These are phyloP conservation scores for Przewalskia tangutica DNA, from an alignment of 257 asterid genomes.

Conservation along the genomic window DNA sequence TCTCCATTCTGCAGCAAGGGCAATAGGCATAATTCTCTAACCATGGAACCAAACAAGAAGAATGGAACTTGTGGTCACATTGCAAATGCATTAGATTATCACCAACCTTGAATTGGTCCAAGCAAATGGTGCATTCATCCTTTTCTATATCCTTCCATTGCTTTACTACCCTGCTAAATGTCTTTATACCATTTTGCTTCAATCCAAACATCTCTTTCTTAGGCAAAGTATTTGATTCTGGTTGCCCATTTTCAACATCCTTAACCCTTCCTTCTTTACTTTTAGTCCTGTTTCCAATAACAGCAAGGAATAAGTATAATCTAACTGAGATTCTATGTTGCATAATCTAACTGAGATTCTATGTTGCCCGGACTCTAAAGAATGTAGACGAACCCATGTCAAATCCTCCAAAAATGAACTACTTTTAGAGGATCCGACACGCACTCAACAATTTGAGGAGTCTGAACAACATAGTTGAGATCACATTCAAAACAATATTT, in stretches of 20 bases:
- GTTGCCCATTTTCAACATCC: not conserved
- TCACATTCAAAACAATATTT: not conserved
- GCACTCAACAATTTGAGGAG: not conserved
- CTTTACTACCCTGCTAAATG: not conserved
- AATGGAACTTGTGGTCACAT: conserved; percentile 12
- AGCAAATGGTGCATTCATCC: conserved; percentile 9
- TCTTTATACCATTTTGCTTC: conserved; percentile 5
- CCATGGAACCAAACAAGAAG: conserved; percentile 17
- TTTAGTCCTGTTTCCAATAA: not conserved
- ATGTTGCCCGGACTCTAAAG: not conserved
- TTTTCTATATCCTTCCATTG: not conserved
- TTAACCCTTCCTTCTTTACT: not conserved
- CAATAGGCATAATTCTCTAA: conserved; percentile 4
- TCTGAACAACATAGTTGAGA: not conserved
- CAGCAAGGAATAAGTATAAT: not conserved
- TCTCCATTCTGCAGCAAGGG: conserved; percentile 25
- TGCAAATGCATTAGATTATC: conserved; percentile 11
- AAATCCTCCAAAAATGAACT: not conserved
- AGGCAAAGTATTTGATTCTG: not conserved
- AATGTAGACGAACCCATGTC: not conserved
- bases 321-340: not conserved
- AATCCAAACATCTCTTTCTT: not conserved
- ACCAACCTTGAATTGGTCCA: conserved; percentile 7
- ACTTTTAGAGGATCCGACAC: not conserved
- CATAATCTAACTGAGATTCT: too few relatives aligned